Base-by-base conservation (phyloP, 352 stramenopile species). In the Phytopythium boreale region DNA sequence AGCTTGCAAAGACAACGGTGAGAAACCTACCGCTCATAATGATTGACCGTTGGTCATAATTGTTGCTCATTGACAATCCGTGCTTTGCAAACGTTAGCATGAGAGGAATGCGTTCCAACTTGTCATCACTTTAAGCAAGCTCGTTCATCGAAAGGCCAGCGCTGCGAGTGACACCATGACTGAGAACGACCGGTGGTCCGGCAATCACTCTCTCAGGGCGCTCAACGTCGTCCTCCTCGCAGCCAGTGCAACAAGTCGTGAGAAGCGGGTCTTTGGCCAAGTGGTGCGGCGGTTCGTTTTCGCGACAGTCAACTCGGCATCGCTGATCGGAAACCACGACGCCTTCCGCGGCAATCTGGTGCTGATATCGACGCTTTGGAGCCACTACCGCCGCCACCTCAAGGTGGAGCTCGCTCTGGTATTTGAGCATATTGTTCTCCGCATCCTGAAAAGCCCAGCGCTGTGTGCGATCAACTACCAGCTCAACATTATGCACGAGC, bases 381-480 rank as follows among this genome's bases (percentile, higher is more conserved):
- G 90, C 36, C 83, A 95, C 58, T 96, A 94, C 31, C 84, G 87
- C 34, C 77, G 83, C 2, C 84, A 93, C 49, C 62, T 94, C 17
- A 96, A 96, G 61, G 76, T 96, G 22, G 87, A 96, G 61, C 64
- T 96, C 17, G 85, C 87, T 22, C 59, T 95, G 15, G 63, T 94
- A 27, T 93, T 94, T 58, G 87, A 96, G 61, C 84, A 95, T 58
- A 67, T 93, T 15, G 77, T 96, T 22, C 63, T 96, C 46, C 81
- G 86, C 0, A 92, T 94, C 55, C 70, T 95, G 12, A 75, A 80
- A 14, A 78, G 75, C 22, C 80, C 68, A 10, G 78, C 78, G 6
- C 56, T 64, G 4, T 79, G 75, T 24, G 77, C 86, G 6, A 58
- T 69, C 43, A 78, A 71, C n/a, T 80, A 87, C 57, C 85, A 93